A percentile compares a stretch with the other conserved stretches of the same genome.
Evolutionary conservation across 2,329 filamentous ascomycete species (phyloP).

Genomic region (Fusarium concolor): DNA sequence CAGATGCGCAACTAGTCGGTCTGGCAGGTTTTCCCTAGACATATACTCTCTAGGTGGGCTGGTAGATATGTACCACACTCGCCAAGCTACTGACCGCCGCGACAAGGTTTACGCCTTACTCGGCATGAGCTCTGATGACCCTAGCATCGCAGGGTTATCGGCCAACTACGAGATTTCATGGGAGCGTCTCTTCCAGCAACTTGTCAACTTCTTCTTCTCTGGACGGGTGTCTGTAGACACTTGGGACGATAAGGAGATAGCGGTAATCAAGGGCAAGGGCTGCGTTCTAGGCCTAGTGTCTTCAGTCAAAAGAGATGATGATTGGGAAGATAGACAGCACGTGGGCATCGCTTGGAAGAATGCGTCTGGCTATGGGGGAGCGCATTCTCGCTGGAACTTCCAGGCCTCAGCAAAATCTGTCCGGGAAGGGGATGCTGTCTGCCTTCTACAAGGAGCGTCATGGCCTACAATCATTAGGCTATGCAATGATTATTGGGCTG

Average conservation of each 20-base stretch:
- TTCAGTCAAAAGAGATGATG: not conserved
- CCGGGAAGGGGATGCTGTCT: not conserved
- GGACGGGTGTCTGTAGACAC: accelerated
- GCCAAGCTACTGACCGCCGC: not conserved
- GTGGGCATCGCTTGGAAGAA: not conserved
- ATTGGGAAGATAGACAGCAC: not conserved
- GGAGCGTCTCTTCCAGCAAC: not conserved
- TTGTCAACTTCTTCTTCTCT: not conserved
- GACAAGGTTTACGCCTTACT: not conserved
- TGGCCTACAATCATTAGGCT: not conserved
- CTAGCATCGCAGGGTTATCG: accelerated
- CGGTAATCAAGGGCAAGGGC: not conserved
- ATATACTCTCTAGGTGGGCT: not conserved
- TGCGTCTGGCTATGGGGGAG: not conserved
- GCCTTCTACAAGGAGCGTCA: not conserved
- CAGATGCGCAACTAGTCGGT: not conserved
- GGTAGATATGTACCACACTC: not conserved
- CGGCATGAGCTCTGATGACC: not conserved
- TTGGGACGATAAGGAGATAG: not conserved
- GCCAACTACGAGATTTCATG: not conserved
- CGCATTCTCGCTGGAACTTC: no score
- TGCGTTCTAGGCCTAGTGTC: not conserved
- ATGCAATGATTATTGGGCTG: not conserved
- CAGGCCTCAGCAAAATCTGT: not conserved
- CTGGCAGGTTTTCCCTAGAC: not conserved